phyloP scores from a whole-genome alignment of 352 stramenopile genomes.

The Elongisporangium prolatum region DNA sequence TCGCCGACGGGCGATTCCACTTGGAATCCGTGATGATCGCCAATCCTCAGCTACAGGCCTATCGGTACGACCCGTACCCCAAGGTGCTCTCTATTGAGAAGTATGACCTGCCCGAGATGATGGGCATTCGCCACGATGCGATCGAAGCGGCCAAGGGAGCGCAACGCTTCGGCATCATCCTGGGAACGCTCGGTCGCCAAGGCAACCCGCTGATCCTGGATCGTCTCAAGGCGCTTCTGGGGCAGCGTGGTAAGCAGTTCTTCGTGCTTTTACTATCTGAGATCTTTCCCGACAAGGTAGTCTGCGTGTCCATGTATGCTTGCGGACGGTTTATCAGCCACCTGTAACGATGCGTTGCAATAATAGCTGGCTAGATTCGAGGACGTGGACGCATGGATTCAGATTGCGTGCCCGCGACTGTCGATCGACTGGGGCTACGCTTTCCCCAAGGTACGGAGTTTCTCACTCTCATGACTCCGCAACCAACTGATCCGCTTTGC shows the following conservation, averaged over 20 bases:
- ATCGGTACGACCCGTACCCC: constrained; percentile 99
- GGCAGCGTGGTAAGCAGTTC: constrained; percentile 82
- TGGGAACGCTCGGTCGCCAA: constrained; percentile 98
- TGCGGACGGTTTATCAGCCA: background rate
- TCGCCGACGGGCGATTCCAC: constrained; percentile 99
- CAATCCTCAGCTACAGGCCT: constrained; percentile 94
- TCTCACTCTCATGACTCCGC: constrained; percentile 4
- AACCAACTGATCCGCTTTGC: background rate
- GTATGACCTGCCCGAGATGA: constrained; percentile 97
- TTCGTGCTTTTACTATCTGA: constrained; percentile 97
- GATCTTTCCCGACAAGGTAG: constrained; percentile 92
- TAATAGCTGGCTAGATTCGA: constrained; percentile 82
- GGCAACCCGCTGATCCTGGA: constrained; percentile 97
- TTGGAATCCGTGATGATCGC: constrained; percentile 98
- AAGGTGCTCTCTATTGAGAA: constrained; percentile 96
- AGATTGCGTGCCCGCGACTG: constrained; percentile 97
- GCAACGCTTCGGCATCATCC: constrained; percentile 94
- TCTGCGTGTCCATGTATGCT: background rate
- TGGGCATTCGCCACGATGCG: constrained; percentile 79
- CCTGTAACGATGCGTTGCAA: background rate
- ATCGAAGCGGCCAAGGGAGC: constrained; percentile 73
- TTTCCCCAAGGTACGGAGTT: constrained; percentile 78
- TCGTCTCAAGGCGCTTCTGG: constrained; percentile 87
- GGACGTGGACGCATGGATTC: constrained; percentile 96
- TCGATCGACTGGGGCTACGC: constrained; percentile 99